Evolutionary conservation across 331 rosid genomes (phyloP), one percentile per base, ranked within the genome.

Genomic region (Quercus lobata): DNA sequence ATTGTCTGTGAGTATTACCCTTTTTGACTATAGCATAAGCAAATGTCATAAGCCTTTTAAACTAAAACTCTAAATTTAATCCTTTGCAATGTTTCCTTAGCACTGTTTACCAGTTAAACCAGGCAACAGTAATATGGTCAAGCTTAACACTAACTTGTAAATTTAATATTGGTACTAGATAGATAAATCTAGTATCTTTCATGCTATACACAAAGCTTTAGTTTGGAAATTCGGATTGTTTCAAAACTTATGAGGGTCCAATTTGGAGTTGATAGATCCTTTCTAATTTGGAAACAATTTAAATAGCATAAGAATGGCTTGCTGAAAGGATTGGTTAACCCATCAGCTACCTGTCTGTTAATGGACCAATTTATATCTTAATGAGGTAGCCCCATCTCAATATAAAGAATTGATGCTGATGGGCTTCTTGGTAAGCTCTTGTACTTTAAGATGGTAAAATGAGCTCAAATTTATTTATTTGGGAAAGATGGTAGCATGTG

Each of bases 1-100:
- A 91, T 81, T 93, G 81, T 96, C 97, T 49, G 99, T 95, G 82
- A 92, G 97, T 90, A 24, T 76, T 69, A 53, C 35, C 53, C 78
- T 70, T 57, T 53, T 61, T 77, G 15, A 60, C 46, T 24, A 27
- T 14, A 60, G 53, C 57, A 7, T 46, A 25, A 25, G 27, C 34
- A 25, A 32, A 69, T 41, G 35, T 54, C 7, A 65, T 30, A 14
- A 15, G 17, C 30, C 57, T 37, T 21, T 30, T 27, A 49, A 41
- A 52, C 6, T 34, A 29, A 7, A 12, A 22, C 32, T 11, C 61
- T 27, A 54, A 53, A 29, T 35, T 9, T 69, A 5, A 12, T 1
- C 27, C 63, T 73, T 52, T 4, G 46, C 18, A 63, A 30, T 73
- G 66, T 68, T 35, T 65, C 57, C 6, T 7, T 32, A 7, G 57